Percentiles rank a stretch among this genome's conserved stretches.
These are phyloP conservation scores for Coriaria nepalensis DNA, from an alignment of 306 rosid species.

Conservation along the genomic window DNA sequence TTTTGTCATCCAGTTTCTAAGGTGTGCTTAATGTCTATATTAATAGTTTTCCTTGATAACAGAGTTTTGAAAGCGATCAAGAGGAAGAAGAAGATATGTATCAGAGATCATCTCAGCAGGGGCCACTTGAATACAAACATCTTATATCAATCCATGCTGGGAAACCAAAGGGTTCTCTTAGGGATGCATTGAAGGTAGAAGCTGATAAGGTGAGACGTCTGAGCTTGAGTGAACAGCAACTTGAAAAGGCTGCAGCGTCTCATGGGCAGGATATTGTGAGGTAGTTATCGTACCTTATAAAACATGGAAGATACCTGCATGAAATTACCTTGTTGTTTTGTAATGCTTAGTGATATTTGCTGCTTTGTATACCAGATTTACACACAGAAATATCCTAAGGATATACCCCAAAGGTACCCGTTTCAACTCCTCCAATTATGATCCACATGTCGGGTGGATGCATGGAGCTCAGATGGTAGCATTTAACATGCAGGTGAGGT, in stretches of 20 bases:
- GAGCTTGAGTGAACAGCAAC: slow-evolving; percentile 69
- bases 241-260: slow-evolving; percentile 41
- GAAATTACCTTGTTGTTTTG: background rate
- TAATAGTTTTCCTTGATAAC: slow-evolving; percentile 15
- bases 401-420: slow-evolving; percentile 85
- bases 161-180: slow-evolving; percentile 56
- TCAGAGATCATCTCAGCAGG: slow-evolving; percentile 27
- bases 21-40: slow-evolving; percentile 1
- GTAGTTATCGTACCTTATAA: slow-evolving; percentile 23
- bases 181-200: slow-evolving; percentile 30
- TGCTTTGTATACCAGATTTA: slow-evolving; percentile 41
- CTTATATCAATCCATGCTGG: slow-evolving; percentile 89
- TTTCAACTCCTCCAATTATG: slow-evolving; percentile 61
- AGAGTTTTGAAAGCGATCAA: slow-evolving; percentile 37
- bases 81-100: slow-evolving; percentile 36
- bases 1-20: slow-evolving; percentile 9
- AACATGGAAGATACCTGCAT: background rate
- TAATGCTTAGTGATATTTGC: slow-evolving; percentile 13
- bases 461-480: slow-evolving; percentile 98
- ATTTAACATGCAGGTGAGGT: slow-evolving; percentile 83
- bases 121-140: slow-evolving; percentile 44
- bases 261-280: slow-evolving; percentile 56
- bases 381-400: slow-evolving; percentile 65
- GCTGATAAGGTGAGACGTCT: slow-evolving; percentile 57
- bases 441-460: slow-evolving; percentile 78